phyloP scores from a whole-genome alignment of 257 asterid genomes.

The Forsythia viridissima region DNA sequence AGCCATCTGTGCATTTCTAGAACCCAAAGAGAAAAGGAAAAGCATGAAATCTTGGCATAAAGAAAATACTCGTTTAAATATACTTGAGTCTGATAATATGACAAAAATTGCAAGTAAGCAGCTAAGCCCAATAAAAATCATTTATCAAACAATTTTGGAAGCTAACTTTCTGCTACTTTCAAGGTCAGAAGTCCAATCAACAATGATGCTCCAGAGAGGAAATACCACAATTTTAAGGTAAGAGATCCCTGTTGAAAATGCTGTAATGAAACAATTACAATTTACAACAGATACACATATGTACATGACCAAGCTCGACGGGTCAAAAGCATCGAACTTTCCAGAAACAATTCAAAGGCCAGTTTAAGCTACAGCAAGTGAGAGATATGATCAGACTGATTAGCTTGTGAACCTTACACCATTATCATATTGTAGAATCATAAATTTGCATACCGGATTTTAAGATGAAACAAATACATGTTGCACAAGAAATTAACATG shows the following conservation, averaged over 20 bases:
- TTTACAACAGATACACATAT: not conserved
- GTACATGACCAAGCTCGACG: not conserved
- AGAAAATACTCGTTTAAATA: constrained; percentile 1
- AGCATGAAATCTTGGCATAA: not conserved
- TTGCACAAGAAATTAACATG: not conserved
- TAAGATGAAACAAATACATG: not conserved
- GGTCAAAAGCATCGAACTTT: not conserved
- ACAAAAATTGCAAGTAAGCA: not conserved
- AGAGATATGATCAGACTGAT: not conserved
- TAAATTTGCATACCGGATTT: not conserved
- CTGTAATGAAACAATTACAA: not conserved
- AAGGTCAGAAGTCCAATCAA: not conserved
- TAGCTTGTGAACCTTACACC: not conserved
- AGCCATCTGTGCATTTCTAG: constrained; percentile 90
- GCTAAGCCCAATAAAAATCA: not conserved
- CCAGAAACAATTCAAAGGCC: not conserved
- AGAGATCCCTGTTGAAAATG: not conserved
- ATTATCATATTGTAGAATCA: not conserved
- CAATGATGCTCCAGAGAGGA: not conserved
- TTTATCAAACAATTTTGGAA: not conserved
- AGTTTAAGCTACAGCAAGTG: not conserved
- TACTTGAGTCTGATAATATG: not conserved
- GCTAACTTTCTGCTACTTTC: not conserved
- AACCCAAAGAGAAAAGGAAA: constrained; percentile 25
- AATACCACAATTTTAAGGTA: not conserved